A percentile compares a stretch with the other conserved stretches of the same genome.
phyloP scores from a whole-genome alignment of 306 rosid genomes.

The Prinsepia uniflora region DNA sequence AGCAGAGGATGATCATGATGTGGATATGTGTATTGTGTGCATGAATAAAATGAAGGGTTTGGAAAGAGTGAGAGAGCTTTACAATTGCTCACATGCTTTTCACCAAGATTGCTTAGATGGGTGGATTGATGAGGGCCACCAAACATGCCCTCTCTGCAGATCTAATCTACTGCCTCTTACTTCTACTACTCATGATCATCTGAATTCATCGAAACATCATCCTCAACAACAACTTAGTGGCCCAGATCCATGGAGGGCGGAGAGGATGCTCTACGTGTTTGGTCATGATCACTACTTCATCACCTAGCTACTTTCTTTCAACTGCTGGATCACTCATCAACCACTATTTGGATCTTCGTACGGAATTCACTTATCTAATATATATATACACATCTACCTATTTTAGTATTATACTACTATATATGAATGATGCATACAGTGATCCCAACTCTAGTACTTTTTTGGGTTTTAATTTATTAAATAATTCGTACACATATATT shows the following conservation, averaged over 20 bases:
- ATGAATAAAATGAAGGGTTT: constrained; percentile 4
- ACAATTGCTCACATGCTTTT: constrained; percentile 28
- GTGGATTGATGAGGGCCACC: constrained; percentile 29
- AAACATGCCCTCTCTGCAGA: constrained; percentile 31
- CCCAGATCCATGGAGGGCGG: constrained; percentile 21
- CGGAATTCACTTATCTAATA: no score
- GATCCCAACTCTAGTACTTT: no score
- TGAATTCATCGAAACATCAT: background rate
- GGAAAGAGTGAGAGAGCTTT: constrained; percentile 21
- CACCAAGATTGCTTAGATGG: constrained; percentile 32
- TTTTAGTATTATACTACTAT: no score
- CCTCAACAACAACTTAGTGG: background rate
- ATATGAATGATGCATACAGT: no score
- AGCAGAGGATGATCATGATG: background rate
- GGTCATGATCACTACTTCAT: constrained; percentile 2
- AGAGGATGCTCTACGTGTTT: constrained; percentile 28
- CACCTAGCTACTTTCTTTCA: no score
- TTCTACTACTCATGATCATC: background rate
- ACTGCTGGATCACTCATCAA: no score
- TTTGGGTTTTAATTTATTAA: no score
- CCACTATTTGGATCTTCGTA: no score
- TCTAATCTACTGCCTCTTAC: constrained; percentile 13
- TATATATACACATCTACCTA: no score
- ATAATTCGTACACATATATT: no score
- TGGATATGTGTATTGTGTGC: constrained; percentile 26